Conservation (phyloP, 169 alveolate genomes). For the Plasmodium relictum region DNA sequence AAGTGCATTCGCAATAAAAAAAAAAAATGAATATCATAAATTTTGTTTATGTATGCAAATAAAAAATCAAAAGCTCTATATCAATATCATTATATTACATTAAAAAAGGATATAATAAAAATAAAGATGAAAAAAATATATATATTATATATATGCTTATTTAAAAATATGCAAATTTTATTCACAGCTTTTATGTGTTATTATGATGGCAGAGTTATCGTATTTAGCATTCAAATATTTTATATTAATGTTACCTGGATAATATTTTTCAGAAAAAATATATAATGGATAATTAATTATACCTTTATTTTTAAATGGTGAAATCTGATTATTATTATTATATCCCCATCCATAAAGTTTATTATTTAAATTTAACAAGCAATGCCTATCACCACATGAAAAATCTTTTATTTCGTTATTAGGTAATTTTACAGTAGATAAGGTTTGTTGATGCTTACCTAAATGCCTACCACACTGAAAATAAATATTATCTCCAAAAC, state of each 20-base stretch:
- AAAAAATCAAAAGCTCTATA: too few relatives aligned
- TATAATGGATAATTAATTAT: constrained; percentile 40
- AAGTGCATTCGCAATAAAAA: too few relatives aligned
- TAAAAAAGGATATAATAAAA: background rate
- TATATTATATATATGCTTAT: too few relatives aligned
- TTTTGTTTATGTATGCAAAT: too few relatives aligned
- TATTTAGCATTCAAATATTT: constrained; percentile 67
- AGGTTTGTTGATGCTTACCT: constrained; percentile 73
- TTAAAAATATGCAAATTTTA: background rate
- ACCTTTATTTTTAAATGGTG: constrained; percentile 75
- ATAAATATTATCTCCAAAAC: constrained; percentile 75
- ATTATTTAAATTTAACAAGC: constrained; percentile 64
- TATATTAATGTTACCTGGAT: constrained; percentile 23
- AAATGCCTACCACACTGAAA: constrained; percentile 73
- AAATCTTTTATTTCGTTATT: constrained; percentile 69
- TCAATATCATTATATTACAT: too few relatives aligned
- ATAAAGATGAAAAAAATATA: constrained; percentile 16
- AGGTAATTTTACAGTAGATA: constrained; percentile 73
- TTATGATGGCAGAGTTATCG: constrained; percentile 53
- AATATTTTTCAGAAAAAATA: constrained; percentile 37
- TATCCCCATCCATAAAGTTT: constrained; percentile 75
- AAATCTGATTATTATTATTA: constrained; percentile 52
- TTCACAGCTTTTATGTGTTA: constrained; percentile 1
- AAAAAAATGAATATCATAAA: too few relatives aligned
- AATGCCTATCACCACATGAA: constrained; percentile 75